These are phyloP conservation scores for Tephrocybe sp. DNA, from an alignment of 768 basidiomycete genomes.

Conservation along the genomic window DNA sequence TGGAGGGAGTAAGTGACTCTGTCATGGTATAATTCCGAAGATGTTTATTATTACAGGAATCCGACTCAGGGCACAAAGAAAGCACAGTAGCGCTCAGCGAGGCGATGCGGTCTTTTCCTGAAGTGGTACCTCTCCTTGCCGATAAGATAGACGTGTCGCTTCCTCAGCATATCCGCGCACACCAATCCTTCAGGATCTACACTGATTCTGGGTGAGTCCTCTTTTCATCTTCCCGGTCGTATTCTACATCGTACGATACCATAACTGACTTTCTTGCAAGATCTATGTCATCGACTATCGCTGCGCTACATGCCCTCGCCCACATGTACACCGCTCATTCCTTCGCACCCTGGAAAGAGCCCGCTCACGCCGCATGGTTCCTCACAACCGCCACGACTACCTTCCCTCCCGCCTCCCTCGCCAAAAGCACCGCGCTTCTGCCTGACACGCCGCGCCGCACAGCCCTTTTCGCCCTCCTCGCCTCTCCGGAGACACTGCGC, in stretches of 20 bases:
- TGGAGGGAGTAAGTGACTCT: conserved; percentile 41
- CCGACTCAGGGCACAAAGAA: conserved; percentile 32
- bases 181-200: conserved; percentile 67
- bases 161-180: conserved; percentile 53
- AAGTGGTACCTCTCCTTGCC: conserved; percentile 77
- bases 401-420: conserved; percentile 41
- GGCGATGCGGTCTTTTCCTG: conserved; percentile 79
- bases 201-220: conserved; percentile 60
- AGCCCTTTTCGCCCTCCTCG: conserved; percentile 40
- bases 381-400: conserved; percentile 47
- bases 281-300: conserved; percentile 38
- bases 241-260: not conserved
- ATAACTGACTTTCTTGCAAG: conserved; percentile 26
- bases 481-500: conserved; percentile 38
- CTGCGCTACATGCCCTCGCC: conserved; percentile 74
- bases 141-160: conserved; percentile 81
- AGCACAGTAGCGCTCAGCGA: conserved; percentile 71
- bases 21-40: not conserved
- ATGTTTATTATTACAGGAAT: conserved; percentile 33
- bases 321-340: conserved; percentile 88
- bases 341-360: conserved; percentile 78
- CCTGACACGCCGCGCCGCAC: conserved; percentile 29
- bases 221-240: conserved; percentile 1
- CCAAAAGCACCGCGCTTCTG: conserved; percentile 41
- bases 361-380: conserved; percentile 67